Evolutionary conservation across 2,329 filamentous ascomycete species (phyloP), one percentile per base, ranked within the genome.

Genomic region (Xylaria sp.): DNA sequence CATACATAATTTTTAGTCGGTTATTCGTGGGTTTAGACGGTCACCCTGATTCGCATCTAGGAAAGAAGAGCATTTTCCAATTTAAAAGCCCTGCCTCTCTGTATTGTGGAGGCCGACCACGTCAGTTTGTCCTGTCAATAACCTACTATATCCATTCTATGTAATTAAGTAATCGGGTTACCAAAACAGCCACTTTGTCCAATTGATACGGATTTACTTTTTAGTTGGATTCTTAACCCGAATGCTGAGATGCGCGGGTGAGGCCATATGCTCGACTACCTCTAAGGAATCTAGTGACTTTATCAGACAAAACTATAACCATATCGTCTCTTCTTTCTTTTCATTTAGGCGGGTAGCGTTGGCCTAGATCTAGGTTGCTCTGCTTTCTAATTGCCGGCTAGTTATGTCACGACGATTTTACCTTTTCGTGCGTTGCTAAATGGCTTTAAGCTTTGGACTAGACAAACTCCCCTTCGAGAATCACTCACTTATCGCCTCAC

Each of bases 31-130:
- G 62, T 63, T 65, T 70, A 68, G 68, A 70, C 48, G 68, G 65
- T 65, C 56, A 68, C 52, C 41, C 60, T 70, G 68, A 70, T 68
- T 70, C 68, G 68, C 68, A 70, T 71, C 62, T 65, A 66, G 59
- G 69, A 58, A 68, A 66, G 62, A 66, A 66, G 43, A 66, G 62
- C 62, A 65, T 65, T 43, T 65, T 64, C 39, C 46, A 61, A 58
- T 62, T 62, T 48, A 58, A 64, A 58, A 62, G n/a, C 15, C 18
- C 48, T 15, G 48, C n/a, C n/a, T 46, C n/a, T 25, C 2, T 65
- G 49, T 25, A 41, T 12, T 23, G 33, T 64, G 20, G 31, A n/a
- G 39, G 33, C 46, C 15, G 23, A 31, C 41, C 31, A 56, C 46
- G 52, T 39, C 41, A 23, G 46, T 20, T 28, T 51, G 39, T 55